Base-by-base conservation (phyloP, 2,329 filamentous ascomycete species). In the Penicillium capsulatum region DNA sequence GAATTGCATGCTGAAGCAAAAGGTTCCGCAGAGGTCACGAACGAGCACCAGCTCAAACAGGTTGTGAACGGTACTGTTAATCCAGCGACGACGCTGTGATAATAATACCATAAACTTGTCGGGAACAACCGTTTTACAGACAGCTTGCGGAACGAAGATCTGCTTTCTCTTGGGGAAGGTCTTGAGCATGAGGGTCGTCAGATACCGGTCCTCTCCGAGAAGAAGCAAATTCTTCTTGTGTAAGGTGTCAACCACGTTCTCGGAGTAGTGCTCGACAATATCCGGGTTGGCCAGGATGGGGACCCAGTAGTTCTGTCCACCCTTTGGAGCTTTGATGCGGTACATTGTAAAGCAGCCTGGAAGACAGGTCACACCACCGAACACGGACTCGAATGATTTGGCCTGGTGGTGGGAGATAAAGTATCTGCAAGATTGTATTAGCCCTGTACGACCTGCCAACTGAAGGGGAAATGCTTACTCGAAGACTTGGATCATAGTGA, bases 291-390 rank as follows among this genome's bases (percentile, higher is more conserved):
- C 92, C 50, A 98, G 78, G 58, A 98, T 97, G 6, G 92, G 92
- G 16, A 98, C 92, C 92, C 92, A 98, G 71, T 97, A 98, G 73
- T 98, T 97, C 65, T 97, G 89, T 17, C 86, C 91, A 51, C 92
- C 92, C 72, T 98, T 98, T 45, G 92, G 94, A 19, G 92, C 86
- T 71, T 98, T 98, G 79, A 98, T 97, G 59, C 92, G 86, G 73
- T 98, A 98, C 94, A 98, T 98, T 76, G 89, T 96, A 81, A 98
- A 98, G 75, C 92, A 98, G 50, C 92, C 92, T 11, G 92, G 92
- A 54, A 98, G 75, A 76, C 92, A 98, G 50, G 92, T 98, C 45
- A 98, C 92, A 84, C 92, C 92, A 69, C 92, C 92, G 67, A 98
- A 98, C 51, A 96, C 86, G 1, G 90, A 96, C 67, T 98, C 92